phyloP scores from a whole-genome alignment of 1,284 basidiomycete genomes.

The Apiotrichum siamense region DNA sequence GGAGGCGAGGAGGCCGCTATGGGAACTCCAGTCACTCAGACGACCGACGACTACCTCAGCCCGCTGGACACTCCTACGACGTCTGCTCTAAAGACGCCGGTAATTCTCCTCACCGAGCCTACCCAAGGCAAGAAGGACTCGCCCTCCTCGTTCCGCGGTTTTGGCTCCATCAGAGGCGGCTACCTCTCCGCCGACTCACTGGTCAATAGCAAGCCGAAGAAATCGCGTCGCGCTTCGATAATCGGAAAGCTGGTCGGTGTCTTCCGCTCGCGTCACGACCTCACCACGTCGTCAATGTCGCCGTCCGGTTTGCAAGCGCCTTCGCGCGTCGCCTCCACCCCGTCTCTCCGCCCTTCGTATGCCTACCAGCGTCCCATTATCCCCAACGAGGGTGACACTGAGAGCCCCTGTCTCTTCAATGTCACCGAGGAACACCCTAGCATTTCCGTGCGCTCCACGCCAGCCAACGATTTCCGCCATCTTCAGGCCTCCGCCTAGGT shows the following conservation, averaged over 20 bases:
- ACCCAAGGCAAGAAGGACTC: too few relatives aligned
- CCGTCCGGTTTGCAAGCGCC: not conserved
- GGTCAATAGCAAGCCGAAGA: not conserved
- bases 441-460: too few relatives aligned
- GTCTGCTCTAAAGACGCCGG: too few relatives aligned
- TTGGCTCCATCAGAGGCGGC: too few relatives aligned
- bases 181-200: not conserved
- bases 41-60: too few relatives aligned
- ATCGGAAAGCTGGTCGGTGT: constrained; percentile 8
- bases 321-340: not conserved
- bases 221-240: not conserved
- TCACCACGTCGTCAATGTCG: constrained; percentile 3
- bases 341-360: not conserved
- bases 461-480: too few relatives aligned
- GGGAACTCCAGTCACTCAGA: too few relatives aligned
- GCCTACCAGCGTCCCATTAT: constrained; percentile 13
- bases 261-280: constrained; percentile 13
- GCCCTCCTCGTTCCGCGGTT: too few relatives aligned
- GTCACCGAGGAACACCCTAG: constrained; percentile 7
- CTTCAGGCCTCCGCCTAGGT: not conserved
- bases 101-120: too few relatives aligned
- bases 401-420: constrained; percentile 19
- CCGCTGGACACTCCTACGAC: not conserved
- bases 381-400: constrained; percentile 20
- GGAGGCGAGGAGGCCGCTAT: not conserved